Conservation (phyloP, 1,284 basidiomycete genomes). For the Macrocystidia cucumis region DNA sequence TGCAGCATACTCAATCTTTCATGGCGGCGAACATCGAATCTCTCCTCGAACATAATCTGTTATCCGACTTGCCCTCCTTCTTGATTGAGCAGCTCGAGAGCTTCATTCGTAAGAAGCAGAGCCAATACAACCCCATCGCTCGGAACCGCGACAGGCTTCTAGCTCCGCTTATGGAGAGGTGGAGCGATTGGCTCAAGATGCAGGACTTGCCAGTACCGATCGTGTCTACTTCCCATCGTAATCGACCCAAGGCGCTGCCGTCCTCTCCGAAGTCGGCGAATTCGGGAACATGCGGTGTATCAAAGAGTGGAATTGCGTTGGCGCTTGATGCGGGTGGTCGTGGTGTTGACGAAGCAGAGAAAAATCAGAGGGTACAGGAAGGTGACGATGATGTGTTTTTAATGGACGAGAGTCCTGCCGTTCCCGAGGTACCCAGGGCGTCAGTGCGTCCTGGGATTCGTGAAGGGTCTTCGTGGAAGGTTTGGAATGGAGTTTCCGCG, state of each 20-base stretch:
- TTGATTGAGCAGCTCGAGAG: constrained; percentile 65
- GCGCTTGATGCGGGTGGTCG: constrained; percentile 24
- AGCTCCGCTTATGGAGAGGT: constrained; percentile 53
- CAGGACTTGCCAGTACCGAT: constrained; percentile 78
- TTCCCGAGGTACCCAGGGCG: constrained; percentile 2
- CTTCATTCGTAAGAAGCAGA: constrained; percentile 60
- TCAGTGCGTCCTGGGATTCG: neutral
- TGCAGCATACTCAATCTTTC: constrained; percentile 74
- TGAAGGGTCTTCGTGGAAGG: constrained; percentile 13
- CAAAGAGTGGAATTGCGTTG: constrained; percentile 12
- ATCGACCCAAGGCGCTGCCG: constrained; percentile 30
- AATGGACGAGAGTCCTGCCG: constrained; percentile 58
- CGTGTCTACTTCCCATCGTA: constrained; percentile 25
- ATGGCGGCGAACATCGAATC: constrained; percentile 84
- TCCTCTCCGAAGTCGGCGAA: constrained; percentile 36
- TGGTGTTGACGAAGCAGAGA: no score
- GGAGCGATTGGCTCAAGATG: constrained; percentile 70
- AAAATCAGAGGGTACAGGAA: constrained; percentile 11
- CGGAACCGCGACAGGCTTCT: constrained; percentile 52
- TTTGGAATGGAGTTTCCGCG: constrained; percentile 37
- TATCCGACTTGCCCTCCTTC: constrained; percentile 68
- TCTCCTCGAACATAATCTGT: constrained; percentile 74
- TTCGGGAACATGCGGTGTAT: constrained; percentile 16
- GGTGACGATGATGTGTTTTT: constrained; percentile 26
- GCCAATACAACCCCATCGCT: constrained; percentile 58